Conservation (phyloP, 2,329 filamentous ascomycete genomes). For the Blastomyces silverae region DNA sequence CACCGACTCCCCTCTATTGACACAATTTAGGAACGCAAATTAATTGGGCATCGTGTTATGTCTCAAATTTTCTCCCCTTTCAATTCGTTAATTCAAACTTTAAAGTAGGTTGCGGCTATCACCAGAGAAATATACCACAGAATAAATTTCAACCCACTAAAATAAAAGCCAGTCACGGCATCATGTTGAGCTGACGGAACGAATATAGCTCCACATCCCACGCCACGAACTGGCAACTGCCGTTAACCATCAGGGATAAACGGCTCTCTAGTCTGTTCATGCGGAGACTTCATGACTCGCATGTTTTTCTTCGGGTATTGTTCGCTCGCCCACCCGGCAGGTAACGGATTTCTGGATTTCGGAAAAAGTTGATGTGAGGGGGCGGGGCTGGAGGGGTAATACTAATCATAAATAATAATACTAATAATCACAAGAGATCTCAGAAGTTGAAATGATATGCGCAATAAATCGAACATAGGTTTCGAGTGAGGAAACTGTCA, state of each 20-base stretch:
- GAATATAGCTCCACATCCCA: background rate
- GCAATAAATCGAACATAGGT: background rate
- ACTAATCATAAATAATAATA: no score
- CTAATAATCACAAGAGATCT: background rate
- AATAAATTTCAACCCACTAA: background rate
- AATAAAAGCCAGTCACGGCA: background rate
- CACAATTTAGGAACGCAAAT: background rate
- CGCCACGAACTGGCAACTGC: background rate
- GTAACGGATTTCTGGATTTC: background rate
- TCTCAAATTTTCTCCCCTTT: background rate
- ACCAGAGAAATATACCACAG: background rate
- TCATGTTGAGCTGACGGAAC: background rate
- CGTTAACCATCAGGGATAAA: background rate
- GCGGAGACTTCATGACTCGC: conserved; percentile 3
- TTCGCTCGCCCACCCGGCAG: background rate
- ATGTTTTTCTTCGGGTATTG: no score
- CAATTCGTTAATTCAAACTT: background rate
- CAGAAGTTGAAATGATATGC: background rate
- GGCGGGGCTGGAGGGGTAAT: background rate
- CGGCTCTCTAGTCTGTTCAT: background rate
- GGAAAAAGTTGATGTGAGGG: background rate
- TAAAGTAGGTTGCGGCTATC: background rate
- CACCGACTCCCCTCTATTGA: background rate
- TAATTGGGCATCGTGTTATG: no score
- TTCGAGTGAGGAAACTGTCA: background rate